These are phyloP conservation scores for Lachnellula hyalina DNA, from an alignment of 2,329 filamentous ascomycete genomes.

Conservation along the genomic window DNA sequence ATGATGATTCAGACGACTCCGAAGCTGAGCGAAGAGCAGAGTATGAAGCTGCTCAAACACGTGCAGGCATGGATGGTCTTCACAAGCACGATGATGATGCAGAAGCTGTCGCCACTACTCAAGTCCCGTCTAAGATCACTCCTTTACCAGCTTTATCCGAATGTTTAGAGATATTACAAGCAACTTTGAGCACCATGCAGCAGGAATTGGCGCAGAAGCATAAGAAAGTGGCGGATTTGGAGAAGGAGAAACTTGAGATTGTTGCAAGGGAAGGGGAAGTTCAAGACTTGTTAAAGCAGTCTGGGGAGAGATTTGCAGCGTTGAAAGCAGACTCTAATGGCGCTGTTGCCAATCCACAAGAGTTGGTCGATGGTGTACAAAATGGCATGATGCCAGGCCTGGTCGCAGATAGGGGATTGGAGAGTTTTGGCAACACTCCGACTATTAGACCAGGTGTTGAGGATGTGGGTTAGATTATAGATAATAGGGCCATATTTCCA, in stretches of 20 bases:
- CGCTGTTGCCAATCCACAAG: constrained; percentile 18
- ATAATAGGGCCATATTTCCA: no score
- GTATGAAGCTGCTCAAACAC: constrained; percentile 82
- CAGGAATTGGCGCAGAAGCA: constrained; percentile 54
- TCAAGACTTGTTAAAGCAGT: constrained; percentile 73
- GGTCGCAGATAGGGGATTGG: constrained; percentile 30
- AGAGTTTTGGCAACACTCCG: constrained; percentile 37
- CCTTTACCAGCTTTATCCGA: constrained; percentile 69
- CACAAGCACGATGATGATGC: constrained; percentile 41
- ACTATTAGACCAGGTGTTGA: constrained; percentile 25
- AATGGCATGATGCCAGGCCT: constrained; percentile 7
- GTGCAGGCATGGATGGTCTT: constrained; percentile 76
- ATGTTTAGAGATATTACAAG: constrained; percentile 59
- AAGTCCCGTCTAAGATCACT: constrained; percentile 56
- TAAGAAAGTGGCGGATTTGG: constrained; percentile 59
- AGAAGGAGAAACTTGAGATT: constrained; percentile 64
- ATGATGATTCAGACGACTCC: constrained; percentile 62
- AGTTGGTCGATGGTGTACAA: constrained; percentile 9
- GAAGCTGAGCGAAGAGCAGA: constrained; percentile 69
- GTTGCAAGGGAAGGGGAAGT: constrained; percentile 69
- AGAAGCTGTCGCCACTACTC: constrained; percentile 23
- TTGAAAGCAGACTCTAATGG: constrained; percentile 45
- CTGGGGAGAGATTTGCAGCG: constrained; percentile 65
- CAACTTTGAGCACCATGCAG: constrained; percentile 58
- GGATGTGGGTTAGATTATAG: constrained; percentile 22